phyloP scores from a whole-genome alignment of 306 rosid species.

The Prinsepia uniflora region DNA sequence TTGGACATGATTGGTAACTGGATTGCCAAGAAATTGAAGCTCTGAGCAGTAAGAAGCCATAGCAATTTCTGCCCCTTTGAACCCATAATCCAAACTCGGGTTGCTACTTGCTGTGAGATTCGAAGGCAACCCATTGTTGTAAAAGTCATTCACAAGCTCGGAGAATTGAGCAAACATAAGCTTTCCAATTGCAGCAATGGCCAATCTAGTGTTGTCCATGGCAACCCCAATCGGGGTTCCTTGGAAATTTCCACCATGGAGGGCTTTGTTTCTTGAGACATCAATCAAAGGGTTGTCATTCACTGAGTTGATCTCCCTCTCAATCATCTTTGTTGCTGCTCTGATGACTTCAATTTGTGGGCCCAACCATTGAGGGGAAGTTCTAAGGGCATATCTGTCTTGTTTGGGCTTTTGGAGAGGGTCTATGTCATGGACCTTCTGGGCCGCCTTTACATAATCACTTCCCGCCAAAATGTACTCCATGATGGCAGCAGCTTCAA shows the following conservation, averaged over 20 bases:
- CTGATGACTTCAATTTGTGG: conserved; percentile 88
- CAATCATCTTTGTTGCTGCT: conserved; percentile 75
- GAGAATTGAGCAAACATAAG: conserved; percentile 91
- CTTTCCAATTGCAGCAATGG: conserved; percentile 77
- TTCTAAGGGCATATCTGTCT: conserved; percentile 80
- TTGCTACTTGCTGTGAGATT: conserved; percentile 61
- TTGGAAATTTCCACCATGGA: conserved; percentile 91
- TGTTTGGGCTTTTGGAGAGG: conserved; percentile 95
- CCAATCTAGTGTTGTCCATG: conserved; percentile 84
- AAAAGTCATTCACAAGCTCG: conserved; percentile 86
- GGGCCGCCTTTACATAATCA: conserved; percentile 62
- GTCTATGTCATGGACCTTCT: conserved; percentile 59
- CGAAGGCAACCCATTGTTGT: conserved; percentile 87
- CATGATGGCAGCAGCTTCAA: conserved; percentile 97
- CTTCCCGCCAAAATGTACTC: conserved; percentile 90
- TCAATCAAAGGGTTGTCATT: conserved; percentile 90
- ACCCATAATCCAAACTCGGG: conserved; percentile 89
- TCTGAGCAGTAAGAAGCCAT: conserved; percentile 98
- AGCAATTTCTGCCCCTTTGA: conserved; percentile 88
- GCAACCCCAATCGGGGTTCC: conserved; percentile 97
- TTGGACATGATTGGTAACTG: conserved; percentile 89
- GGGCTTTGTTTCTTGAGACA: conserved; percentile 81
- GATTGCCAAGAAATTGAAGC: conserved; percentile 82
- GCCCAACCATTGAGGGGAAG: conserved; percentile 96
- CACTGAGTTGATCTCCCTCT: conserved; percentile 88